Percentiles rank a stretch among this genome's conserved stretches.
Evolutionary conservation across 371 early-diverging fungal genomes (phyloP).

Genomic region (Lichtheimia ramosa): DNA sequence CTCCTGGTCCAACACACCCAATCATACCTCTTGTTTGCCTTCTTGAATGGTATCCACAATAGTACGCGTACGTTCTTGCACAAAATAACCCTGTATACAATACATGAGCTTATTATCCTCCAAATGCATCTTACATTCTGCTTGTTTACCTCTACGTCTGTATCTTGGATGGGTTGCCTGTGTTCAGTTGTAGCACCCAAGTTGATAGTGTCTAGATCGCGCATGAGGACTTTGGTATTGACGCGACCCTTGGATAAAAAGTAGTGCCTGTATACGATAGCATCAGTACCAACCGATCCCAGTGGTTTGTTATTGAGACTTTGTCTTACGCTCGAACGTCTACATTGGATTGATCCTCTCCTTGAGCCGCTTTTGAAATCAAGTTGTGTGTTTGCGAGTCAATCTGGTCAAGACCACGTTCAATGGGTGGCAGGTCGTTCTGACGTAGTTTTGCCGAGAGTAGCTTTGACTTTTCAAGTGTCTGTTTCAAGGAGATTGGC

Average conservation of each 20-base stretch:
- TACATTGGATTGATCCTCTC: constrained; percentile 16
- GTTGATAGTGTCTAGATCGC: constrained; percentile 44
- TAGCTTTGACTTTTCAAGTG: constrained; percentile 37
- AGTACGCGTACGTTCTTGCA: constrained; percentile 26
- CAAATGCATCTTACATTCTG: not conserved
- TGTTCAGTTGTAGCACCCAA: constrained; percentile 34
- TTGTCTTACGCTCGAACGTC: constrained; percentile 38
- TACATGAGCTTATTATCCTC: not conserved
- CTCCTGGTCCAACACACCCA: not conserved
- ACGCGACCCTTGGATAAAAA: constrained; percentile 48
- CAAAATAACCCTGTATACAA: constrained; percentile 21
- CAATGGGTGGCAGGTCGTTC: constrained; percentile 34
- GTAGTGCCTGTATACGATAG: constrained; percentile 28
- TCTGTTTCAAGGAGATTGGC: constrained; percentile 30
- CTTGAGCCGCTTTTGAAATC: constrained; percentile 16
- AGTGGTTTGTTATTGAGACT: not conserved
- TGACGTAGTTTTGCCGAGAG: constrained; percentile 28
- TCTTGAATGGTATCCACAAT: constrained; percentile 30
- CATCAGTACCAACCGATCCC: not conserved
- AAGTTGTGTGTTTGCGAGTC: constrained; percentile 34
- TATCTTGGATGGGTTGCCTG: constrained; percentile 46
- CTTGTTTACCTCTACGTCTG: constrained; percentile 36
- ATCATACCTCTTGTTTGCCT: constrained; percentile 36
- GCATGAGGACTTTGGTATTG: constrained; percentile 40
- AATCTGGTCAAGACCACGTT: constrained; percentile 44